Evolutionary conservation across 2,329 filamentous ascomycete genomes (phyloP), one percentile per base, ranked within the genome.

Genomic region (Mycocentrospora acerina): DNA sequence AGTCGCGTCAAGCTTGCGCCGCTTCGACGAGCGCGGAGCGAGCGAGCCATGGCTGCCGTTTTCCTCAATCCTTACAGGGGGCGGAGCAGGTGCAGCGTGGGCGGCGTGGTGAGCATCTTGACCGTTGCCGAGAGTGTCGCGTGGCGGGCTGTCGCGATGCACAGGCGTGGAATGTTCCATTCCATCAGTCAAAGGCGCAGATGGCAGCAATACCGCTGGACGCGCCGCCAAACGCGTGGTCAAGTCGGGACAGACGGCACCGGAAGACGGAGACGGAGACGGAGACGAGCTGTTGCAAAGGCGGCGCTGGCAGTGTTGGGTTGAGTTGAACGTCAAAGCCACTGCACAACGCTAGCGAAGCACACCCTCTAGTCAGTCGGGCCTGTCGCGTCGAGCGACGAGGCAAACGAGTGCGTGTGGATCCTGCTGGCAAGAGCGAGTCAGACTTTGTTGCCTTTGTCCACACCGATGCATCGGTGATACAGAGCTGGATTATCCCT

Each of bases 1-100:
- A 12, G 60, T 59, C 37, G 57, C 64, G 28, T 66, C 65, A 24
- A 72, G 64, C 62, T 82, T 82, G 46, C 82, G 82, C 62, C 85
- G 81, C 68, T 90, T 90, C 12, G 74, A 67, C 17, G 66, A 59
- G 19, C 66, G 57, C 53, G 59, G 49, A 7, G 41, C 49, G 57
- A 43, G 49, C 51, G 43, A 46, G 38, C 46, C 55, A 42, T 59
- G 52, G 22, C 56, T 48, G 28, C 40, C 53, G n/a, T n/a, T n/a
- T n/a, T n/a, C n/a, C n/a, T n/a, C n/a, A n/a, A n/a, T n/a, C n/a
- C n/a, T n/a, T n/a, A n/a, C n/a, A n/a, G n/a, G n/a, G n/a, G n/a
- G n/a, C n/a, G n/a, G n/a, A n/a, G n/a, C n/a, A n/a, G 42, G 28
- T 12, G 48, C 35, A 46, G 54, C 19, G 37, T 46, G 52, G 37